These are phyloP conservation scores for Volvariella volvacea DNA, from an alignment of 1,284 basidiomycete species.

Conservation along the genomic window DNA sequence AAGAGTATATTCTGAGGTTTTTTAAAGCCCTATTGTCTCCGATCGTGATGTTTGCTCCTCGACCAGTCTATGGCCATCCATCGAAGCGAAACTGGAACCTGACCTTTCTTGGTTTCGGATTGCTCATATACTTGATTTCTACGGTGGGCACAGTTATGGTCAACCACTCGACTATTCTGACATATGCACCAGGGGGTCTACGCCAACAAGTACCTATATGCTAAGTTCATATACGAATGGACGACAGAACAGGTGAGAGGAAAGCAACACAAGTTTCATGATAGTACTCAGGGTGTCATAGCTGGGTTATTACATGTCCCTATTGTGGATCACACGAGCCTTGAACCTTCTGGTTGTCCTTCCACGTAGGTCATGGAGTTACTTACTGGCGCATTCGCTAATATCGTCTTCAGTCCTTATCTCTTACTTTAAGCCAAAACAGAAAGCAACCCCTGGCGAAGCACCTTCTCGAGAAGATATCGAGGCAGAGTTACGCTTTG, in stretches of 20 bases:
- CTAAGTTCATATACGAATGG: constrained; percentile 44
- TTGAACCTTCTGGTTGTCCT: constrained; percentile 41
- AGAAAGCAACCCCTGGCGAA: constrained; percentile 16
- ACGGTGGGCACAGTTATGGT: constrained; percentile 25
- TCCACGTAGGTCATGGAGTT: constrained; percentile 29
- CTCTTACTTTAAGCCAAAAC: constrained; percentile 36
- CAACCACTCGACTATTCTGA: neutral
- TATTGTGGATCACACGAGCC: constrained; percentile 41
- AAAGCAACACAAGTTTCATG: neutral
- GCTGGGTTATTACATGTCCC: constrained; percentile 47
- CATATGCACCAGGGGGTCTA: constrained; percentile 35
- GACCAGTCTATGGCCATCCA: constrained; percentile 22
- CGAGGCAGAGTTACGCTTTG: constrained; percentile 36
- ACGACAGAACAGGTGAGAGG: constrained; percentile 33
- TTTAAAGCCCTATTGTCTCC: constrained; percentile 30
- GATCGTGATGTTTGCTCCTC: constrained; percentile 41
- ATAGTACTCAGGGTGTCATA: constrained; percentile 13
- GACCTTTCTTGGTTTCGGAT: constrained; percentile 33
- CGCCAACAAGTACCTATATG: constrained; percentile 46
- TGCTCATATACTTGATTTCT: constrained; percentile 45
- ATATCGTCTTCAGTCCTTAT: constrained; percentile 27
- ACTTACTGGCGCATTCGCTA: neutral
- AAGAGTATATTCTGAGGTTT: neutral
- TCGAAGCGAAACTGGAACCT: constrained; percentile 38
- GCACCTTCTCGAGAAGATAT: constrained; percentile 25